Evolutionary conservation across 345 rosid genomes (phyloP), one percentile per base, ranked within the genome.

Genomic region (Mallotus nudiflorus): DNA sequence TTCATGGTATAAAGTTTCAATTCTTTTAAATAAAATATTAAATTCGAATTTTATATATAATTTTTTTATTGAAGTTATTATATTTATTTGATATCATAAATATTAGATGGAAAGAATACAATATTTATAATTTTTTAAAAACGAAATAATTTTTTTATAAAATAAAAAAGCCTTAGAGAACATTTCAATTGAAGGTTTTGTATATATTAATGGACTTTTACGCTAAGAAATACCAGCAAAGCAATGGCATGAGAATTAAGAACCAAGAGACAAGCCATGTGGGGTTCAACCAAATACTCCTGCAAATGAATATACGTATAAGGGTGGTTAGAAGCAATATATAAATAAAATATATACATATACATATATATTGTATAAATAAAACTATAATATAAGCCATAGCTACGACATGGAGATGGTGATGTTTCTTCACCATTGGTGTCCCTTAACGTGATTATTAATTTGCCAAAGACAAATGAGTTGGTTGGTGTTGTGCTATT

Each of bases 231-330:
- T 19, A 51, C 15, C 62, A 58, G 22, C 24, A 58, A 58, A 31
- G 18, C 4, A 31, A 25, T 24, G 18, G 31, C 15, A 61, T 11
- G 13, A 50, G 29, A n/a, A n/a, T n/a, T n/a, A n/a, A n/a, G n/a
- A 67, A 18, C 29, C 28, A 67, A 67, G 22, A 25, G 59, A 66
- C 70, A 67, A 35, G 22, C 37, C 70, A 67, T 24, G 70, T 67
- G 69, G 33, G 10, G 14, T 8, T 28, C 39, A 46, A 35, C 20
- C 33, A 31, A 49, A 31, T 6, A 31, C 10, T 16, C 10, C 48
- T 59, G 16, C 12, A 53, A 53, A 22, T 53, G 24, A 48, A 33
- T 33, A 33, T 33, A 33, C 6, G 37, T 33, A 33, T 35, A 9
- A 59, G 5, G 29, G 28, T 0, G 4, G 65, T n/a, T 22, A 46